phyloP scores from a whole-genome alignment of 768 basidiomycete species.

The Tulasnella sp. region DNA sequence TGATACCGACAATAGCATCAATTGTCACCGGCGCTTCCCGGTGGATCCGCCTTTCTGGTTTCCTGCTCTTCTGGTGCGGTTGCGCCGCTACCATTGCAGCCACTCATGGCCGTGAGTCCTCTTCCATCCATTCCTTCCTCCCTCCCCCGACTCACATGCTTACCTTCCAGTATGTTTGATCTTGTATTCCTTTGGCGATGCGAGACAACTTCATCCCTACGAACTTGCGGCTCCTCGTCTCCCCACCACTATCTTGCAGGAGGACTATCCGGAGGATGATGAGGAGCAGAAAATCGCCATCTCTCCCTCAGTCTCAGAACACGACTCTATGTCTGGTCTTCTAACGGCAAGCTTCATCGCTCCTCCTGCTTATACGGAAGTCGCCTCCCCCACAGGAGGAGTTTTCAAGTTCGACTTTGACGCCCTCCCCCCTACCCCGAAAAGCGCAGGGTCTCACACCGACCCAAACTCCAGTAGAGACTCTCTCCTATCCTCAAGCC shows the following conservation, averaged over 20 bases:
- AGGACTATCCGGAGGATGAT: neutral
- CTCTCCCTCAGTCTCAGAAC: neutral
- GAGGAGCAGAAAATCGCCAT: constrained; percentile 4
- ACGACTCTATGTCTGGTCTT: neutral
- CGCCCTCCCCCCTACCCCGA: constrained; percentile 2
- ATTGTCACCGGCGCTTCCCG: neutral
- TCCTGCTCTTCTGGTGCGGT: constrained; percentile 23
- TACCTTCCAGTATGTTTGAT: constrained; percentile 20
- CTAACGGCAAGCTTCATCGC: constrained; percentile 4
- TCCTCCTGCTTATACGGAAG: neutral
- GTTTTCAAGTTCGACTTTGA: constrained; percentile 13
- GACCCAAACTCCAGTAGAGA: neutral
- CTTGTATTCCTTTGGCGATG: constrained; percentile 24
- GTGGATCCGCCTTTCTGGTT: constrained; percentile 15
- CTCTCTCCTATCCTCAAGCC: neutral
- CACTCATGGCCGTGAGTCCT: constrained; percentile 20
- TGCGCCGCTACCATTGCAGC: constrained; percentile 19
- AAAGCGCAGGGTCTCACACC: neutral
- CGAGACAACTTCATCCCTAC: constrained; percentile 23
- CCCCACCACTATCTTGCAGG: neutral
- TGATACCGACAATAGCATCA: constrained; percentile 17
- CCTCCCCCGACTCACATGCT: neutral
- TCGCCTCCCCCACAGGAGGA: neutral
- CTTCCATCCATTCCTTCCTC: neutral
- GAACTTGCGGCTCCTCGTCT: constrained; percentile 28